phyloP scores from a whole-genome alignment of 2,329 filamentous ascomycete species.

The Fusarium secorum region DNA sequence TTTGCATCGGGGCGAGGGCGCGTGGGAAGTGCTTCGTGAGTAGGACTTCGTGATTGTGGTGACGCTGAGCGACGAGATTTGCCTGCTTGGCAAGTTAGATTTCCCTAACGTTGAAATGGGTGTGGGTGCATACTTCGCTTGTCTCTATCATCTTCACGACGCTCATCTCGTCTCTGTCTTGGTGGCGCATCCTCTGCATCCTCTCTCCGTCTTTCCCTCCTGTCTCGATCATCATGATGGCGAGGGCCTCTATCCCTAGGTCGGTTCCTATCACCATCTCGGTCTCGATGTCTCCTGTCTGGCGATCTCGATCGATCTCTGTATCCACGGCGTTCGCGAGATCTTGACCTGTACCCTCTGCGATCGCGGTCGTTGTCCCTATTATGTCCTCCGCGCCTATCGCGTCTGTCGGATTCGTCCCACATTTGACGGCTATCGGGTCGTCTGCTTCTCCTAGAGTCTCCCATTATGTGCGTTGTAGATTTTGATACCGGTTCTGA shows the following conservation, averaged over 20 bases:
- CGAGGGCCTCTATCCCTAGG: slow-evolving; percentile 45
- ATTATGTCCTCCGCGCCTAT: slow-evolving; percentile 44
- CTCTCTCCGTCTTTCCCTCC: slow-evolving; percentile 38
- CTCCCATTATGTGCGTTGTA: slow-evolving; percentile 41
- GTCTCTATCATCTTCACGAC: slow-evolving; percentile 40
- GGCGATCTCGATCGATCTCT: slow-evolving; percentile 51
- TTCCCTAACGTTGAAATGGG: background rate
- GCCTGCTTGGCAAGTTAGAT: slow-evolving; percentile 26
- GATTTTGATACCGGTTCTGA: background rate
- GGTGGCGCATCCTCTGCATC: slow-evolving; percentile 38
- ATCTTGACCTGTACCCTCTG: slow-evolving; percentile 46
- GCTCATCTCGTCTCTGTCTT: slow-evolving; percentile 34
- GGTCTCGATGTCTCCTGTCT: slow-evolving; percentile 48
- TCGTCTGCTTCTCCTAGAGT: slow-evolving; percentile 46
- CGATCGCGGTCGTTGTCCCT: slow-evolving; percentile 45
- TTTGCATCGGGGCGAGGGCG: slow-evolving; percentile 43
- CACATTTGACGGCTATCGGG: slow-evolving; percentile 67
- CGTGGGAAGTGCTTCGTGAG: slow-evolving; percentile 46
- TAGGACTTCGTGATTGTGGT: slow-evolving; percentile 40
- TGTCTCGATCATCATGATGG: slow-evolving; percentile 38
- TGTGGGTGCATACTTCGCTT: slow-evolving; percentile 34
- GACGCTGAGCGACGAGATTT: slow-evolving; percentile 51
- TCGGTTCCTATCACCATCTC: slow-evolving; percentile 50
- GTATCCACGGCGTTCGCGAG: slow-evolving; percentile 45
- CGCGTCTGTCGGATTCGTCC: slow-evolving; percentile 61